Evolutionary conservation across 257 asterid species (phyloP), one percentile per base, ranked within the genome.

Genomic region (Plectranthus barbatus): DNA sequence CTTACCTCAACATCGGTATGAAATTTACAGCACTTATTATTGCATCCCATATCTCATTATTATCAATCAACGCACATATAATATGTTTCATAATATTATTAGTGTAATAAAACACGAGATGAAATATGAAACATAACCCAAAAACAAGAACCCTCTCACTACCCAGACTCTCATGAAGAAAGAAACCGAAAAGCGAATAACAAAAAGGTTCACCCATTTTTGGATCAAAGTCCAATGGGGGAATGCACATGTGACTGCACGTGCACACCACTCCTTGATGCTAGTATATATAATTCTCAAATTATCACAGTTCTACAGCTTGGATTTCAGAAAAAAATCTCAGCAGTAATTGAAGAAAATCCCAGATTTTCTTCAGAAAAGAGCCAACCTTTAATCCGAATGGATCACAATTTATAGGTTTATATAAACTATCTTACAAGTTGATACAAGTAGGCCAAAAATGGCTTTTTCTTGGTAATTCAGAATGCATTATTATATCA

Each of bases 201-300:
- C 50, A 26, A 55, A 55, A 66, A 67, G 64, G 23, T 20, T 48
- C 62, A 46, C 67, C 53, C 26, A 6, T 10, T n/a, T 64, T 21
- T 48, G 64, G 69, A 65, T 60, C 69, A 10, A 66, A 26, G 60
- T 44, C 55, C 73, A 36, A 21, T 23, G 15, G 13, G 51, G 10
- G 67, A 2, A 33, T 56, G 55, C 40, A 33, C 85, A 76, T 81
- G 81, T 82, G 88, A 74, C 50, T 39, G 47, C 78, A 79, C 73
- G 77, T 77, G 85, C 58, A 34, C 51, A 39, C 66, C 69, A 50
- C 57, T 44, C 62, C 40, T 7, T 24, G 11, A 19, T 4, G 45
- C 37, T 51, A 10, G 19, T 51, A 0, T 52, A 10, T 19, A 59
- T n/a, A 7, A 21, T 40, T 20, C 21, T 31, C 20, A 56, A 9